Base-by-base conservation (phyloP, 2,329 filamentous ascomycete species). In the Aspergillus unguis region DNA sequence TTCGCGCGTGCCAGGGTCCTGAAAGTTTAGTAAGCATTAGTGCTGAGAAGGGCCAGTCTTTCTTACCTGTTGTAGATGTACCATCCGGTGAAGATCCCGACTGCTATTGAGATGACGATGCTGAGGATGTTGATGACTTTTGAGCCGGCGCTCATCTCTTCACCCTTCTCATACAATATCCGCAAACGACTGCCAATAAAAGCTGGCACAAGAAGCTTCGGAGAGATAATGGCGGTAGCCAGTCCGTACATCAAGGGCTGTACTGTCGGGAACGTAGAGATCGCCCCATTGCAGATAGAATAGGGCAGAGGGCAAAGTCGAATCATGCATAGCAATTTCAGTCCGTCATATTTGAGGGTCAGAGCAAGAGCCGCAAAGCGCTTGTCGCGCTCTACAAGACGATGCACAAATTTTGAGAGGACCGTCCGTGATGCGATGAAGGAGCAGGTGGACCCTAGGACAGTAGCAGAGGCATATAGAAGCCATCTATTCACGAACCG, bases 291-390 rank as follows among this genome's bases (percentile, higher is more conserved):
- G 67, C 88, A 92, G 61, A 97, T 77, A 48, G 88, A 94, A 70
- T 95, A 99, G 10, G 94, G 94, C 55, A 99, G 70, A 2, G 94
- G 94, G 65, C 92, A 97, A 58, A 97, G 81, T 29, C 94, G 84
- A 62, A 99, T 94, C 81, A 94, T 95, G 57, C 90, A 86, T 42
- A 99, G 80, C 49, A 97, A 85, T 64, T 90, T 88, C 47, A 99
- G 72, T 1, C 94, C 94, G 65, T 99, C 94, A 65, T 89, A 86
- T 59, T 95, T 90, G 56, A 99, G 78, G 6, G 94, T 94, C 63
- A 96, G 81, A 25, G 88, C 84, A 27, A 99, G 80, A 4, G 94
- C 94, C 7, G 94, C 84, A 69, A 99, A 99, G 48, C 92, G 83
- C 67, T 85, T 86, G 73, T 99, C 92, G 59, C 81, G 80, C 52